These are phyloP conservation scores for Arctium minus DNA, from an alignment of 129 eudicot genomes.

Conservation along the genomic window DNA sequence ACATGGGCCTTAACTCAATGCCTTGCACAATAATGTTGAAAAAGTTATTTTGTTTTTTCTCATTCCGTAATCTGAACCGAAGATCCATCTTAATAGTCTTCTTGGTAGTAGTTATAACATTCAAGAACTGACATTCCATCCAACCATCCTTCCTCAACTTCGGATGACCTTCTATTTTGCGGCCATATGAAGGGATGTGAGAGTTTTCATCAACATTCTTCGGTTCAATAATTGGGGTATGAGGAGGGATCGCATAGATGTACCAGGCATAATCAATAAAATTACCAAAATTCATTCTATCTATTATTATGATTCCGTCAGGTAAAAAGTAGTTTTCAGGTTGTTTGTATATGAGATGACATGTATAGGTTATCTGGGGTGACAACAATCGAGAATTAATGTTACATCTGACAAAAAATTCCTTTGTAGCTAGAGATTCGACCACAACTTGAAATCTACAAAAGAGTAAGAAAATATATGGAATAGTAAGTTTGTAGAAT, in stretches of 20 bases:
- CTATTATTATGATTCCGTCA: neutral
- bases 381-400: neutral
- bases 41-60: neutral
- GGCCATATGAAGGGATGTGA: neutral
- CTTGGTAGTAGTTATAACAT: neutral
- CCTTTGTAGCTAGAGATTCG: neutral
- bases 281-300: too few relatives aligned
- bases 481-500: neutral
- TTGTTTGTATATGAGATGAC: neutral
- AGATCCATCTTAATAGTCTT: neutral
- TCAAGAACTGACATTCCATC: neutral
- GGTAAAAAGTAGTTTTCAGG: neutral
- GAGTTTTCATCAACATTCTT: neutral
- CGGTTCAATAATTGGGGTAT: neutral
- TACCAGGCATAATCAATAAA: too few relatives aligned
- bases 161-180: neutral
- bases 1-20: neutral
- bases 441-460: neutral
- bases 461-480: neutral
- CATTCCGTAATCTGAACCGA: too few relatives aligned
- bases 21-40: neutral
- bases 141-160: neutral
- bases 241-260: neutral
- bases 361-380: neutral
- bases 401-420: neutral